Percentiles rank a stretch among this genome's conserved stretches.
These are phyloP conservation scores for Puccinia hordei DNA, from an alignment of 1,284 basidiomycete species.

Conservation along the genomic window DNA sequence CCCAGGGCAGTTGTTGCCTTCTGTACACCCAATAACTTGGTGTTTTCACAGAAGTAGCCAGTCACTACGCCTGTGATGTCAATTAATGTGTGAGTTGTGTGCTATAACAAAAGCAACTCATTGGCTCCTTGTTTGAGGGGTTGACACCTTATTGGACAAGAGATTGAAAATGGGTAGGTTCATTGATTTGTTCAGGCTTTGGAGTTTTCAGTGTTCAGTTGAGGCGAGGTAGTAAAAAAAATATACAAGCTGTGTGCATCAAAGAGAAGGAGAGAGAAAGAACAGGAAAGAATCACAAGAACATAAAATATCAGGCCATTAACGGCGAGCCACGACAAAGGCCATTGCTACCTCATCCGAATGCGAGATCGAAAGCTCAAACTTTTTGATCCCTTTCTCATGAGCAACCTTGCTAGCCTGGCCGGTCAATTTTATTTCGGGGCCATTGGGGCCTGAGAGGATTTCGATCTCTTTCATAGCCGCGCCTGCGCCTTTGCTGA, in stretches of 20 bases:
- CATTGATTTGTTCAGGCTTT: too few relatives aligned
- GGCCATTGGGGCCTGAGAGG: conserved; percentile 64
- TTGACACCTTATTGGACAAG: too few relatives aligned
- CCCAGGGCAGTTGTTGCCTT: too few relatives aligned
- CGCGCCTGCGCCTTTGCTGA: conserved; percentile 87
- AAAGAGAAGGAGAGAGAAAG: not conserved
- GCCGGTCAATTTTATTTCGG: conserved; percentile 68
- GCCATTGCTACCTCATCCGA: conserved; percentile 49
- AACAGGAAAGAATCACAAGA: not conserved
- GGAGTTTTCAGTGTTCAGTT: too few relatives aligned
- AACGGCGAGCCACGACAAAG: conserved; percentile 40
- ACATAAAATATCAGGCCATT: not conserved
- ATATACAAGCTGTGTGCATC: not conserved
- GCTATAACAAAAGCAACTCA: too few relatives aligned
- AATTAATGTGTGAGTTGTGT: too few relatives aligned
- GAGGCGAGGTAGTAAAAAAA: too few relatives aligned
- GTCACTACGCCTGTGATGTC: too few relatives aligned
- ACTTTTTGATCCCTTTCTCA: conserved; percentile 71
- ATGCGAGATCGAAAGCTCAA: conserved; percentile 75
- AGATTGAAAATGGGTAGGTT: too few relatives aligned
- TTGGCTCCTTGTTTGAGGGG: too few relatives aligned
- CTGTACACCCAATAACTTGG: too few relatives aligned
- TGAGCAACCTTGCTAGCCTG: conserved; percentile 75
- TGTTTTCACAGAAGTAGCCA: too few relatives aligned
- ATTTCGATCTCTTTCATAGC: conserved; percentile 97